phyloP scores from a whole-genome alignment of 2,329 filamentous ascomycete species.

The Microsporum ferrugineum region DNA sequence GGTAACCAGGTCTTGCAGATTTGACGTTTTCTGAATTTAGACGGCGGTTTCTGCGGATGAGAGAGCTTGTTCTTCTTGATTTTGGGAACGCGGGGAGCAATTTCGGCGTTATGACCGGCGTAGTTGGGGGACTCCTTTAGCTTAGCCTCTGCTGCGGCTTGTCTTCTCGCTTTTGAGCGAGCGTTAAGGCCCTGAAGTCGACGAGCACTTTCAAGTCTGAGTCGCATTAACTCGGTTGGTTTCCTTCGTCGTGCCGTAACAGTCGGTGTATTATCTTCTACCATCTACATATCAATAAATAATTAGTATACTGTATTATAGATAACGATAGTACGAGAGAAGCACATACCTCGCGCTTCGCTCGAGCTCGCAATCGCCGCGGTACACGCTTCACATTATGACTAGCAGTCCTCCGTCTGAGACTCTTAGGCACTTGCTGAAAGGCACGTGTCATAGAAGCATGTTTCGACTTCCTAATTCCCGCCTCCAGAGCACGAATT shows the following conservation, averaged over 20 bases:
- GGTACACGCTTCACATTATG: conserved; percentile 91
- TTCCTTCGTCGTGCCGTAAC: conserved; percentile 48
- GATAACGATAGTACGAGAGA: neutral
- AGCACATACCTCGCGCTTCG: conserved; percentile 46
- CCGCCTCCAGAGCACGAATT: conserved; percentile 71
- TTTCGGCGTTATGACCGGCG: conserved; percentile 20
- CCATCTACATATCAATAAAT: conserved; percentile 48
- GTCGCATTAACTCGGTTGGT: conserved; percentile 34
- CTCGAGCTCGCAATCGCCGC: conserved; percentile 58
- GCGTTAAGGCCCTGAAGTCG: conserved; percentile 51
- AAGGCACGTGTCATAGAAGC: conserved; percentile 62
- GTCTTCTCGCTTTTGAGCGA: conserved; percentile 32
- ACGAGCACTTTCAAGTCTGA: conserved; percentile 64
- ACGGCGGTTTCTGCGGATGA: conserved; percentile 48
- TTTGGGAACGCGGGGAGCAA: conserved; percentile 44
- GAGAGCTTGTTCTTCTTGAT: conserved; percentile 61
- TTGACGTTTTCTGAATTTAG: conserved; percentile 75
- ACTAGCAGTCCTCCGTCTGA: conserved; percentile 80
- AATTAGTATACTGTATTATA: conserved; percentile 3
- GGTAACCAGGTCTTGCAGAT: conserved; percentile 85
- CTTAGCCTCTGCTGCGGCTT: conserved; percentile 33
- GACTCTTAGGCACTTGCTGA: conserved; percentile 72
- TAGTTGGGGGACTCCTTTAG: conserved; percentile 18
- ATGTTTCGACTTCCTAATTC: conserved; percentile 63
- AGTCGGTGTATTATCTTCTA: conserved; percentile 79